Conservation (phyloP, 257 asterid species). For the Primulina eburnea region DNA sequence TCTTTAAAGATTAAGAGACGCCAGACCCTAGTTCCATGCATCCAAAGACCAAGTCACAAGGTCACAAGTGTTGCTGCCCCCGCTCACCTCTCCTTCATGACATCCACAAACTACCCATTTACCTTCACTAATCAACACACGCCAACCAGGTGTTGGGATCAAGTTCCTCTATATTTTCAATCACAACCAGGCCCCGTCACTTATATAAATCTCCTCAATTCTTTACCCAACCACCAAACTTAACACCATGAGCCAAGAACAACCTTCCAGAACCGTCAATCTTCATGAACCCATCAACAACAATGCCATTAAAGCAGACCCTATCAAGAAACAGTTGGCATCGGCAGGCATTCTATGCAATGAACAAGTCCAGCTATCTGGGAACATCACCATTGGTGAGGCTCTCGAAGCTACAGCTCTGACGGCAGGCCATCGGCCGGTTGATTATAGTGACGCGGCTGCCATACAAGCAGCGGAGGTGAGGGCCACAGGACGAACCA, state of each 20-base stretch:
- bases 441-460: constrained; percentile 91
- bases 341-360: constrained; percentile 12
- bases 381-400: constrained; percentile 84
- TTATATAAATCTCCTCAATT: neutral
- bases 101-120: constrained; percentile 11
- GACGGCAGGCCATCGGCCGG: constrained; percentile 82
- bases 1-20: no score
- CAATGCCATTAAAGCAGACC: neutral
- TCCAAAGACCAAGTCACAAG: constrained; percentile 24
- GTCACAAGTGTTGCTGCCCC: constrained; percentile 22
- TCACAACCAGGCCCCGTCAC: neutral
- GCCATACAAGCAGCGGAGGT: constrained; percentile 99
- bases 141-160: constrained; percentile 18
- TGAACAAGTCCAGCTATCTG: constrained; percentile 24
- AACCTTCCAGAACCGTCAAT: constrained; percentile 17
- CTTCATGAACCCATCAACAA: neutral
- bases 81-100: constrained; percentile 8
- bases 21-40: neutral
- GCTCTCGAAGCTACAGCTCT: constrained; percentile 93
- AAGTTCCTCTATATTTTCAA: neutral
- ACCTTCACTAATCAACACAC: neutral
- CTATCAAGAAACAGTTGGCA: constrained; percentile 26
- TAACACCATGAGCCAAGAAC: constrained; percentile 52
- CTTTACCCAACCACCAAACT: neutral
- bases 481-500: constrained; percentile 92